Evolutionary conservation across 306 rosid genomes (phyloP).

Genomic region (Prunus padus): DNA sequence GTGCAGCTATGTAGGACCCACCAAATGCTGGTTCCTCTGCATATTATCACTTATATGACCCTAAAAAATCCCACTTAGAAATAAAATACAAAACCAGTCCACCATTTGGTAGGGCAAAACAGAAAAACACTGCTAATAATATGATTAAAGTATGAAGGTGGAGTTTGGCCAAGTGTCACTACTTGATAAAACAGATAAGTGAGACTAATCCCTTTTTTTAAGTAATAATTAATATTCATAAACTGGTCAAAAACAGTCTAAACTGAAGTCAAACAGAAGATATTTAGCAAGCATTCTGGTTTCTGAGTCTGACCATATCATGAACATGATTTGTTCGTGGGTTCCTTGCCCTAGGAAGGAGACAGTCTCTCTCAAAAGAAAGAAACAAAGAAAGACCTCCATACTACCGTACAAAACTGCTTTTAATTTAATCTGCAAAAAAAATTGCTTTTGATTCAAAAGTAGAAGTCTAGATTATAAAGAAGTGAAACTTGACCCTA

Average conservation of each 20-base stretch:
- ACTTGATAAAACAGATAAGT: background rate
- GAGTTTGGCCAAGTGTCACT: constrained; percentile 8
- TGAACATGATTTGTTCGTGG: background rate
- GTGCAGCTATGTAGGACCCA: background rate
- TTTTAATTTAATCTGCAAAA: background rate
- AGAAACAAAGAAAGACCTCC: background rate
- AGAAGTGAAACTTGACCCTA: constrained; percentile 5
- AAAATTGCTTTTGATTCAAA: background rate
- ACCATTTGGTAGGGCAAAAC: no score
- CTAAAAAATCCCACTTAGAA: background rate
- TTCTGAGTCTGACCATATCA: background rate
- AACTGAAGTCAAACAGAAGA: constrained; percentile 15
- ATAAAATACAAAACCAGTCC: background rate
- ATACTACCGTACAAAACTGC: background rate
- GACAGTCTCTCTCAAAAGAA: background rate
- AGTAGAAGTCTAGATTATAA: background rate
- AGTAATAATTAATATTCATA: background rate
- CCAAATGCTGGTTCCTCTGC: background rate
- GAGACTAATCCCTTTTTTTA: background rate
- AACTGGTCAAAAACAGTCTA: constrained; percentile 4
- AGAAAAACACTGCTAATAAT: background rate
- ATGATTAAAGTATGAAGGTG: background rate
- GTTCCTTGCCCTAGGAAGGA: background rate
- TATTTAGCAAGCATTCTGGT: background rate
- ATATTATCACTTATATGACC: background rate